A percentile compares a stretch with the other conserved stretches of the same genome.
These are phyloP conservation scores for Aethionema arabicum DNA, from an alignment of 345 rosid genomes.

Conservation along the genomic window DNA sequence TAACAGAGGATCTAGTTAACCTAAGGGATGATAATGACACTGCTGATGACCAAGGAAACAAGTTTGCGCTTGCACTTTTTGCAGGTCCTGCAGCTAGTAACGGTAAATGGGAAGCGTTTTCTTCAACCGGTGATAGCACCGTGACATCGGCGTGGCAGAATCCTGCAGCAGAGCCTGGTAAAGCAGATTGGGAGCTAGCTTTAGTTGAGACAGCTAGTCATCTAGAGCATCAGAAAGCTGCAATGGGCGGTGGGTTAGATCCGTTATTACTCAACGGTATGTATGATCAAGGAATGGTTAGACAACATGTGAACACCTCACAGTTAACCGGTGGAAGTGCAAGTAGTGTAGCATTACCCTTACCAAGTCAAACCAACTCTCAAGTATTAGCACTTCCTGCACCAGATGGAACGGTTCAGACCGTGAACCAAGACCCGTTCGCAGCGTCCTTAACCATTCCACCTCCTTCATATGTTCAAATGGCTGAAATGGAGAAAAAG, in stretches of 20 bases:
- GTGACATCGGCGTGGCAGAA: conserved; percentile 86
- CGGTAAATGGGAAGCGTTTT: conserved; percentile 86
- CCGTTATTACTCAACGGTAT: conserved; percentile 78
- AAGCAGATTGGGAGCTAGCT: conserved; percentile 91
- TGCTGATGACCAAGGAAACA: conserved; percentile 76
- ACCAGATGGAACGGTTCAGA: conserved; percentile 68
- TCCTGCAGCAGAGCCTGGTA: conserved; percentile 69
- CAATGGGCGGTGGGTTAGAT: conserved; percentile 88
- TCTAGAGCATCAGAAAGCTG: conserved; percentile 62
- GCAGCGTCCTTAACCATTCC: conserved; percentile 66
- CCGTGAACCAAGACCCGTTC: conserved; percentile 70
- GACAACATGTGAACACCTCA: conserved; percentile 55
- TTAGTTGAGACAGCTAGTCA: conserved; percentile 84
- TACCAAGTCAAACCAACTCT: conserved; percentile 44
- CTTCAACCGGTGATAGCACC: conserved; percentile 51
- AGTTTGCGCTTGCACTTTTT: conserved; percentile 77
- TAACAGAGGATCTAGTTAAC: conserved; percentile 64
- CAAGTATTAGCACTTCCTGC: conserved; percentile 80
- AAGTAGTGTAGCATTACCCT: conserved; percentile 73
- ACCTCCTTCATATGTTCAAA: conserved; percentile 80
- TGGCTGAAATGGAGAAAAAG: conserved; percentile 83
- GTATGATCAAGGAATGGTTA: conserved; percentile 85
- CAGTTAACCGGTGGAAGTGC: conserved; percentile 70
- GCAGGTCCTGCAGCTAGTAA: conserved; percentile 52
- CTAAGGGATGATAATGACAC: conserved; percentile 66